Conservation (phyloP, 1,284 basidiomycete genomes). For the Dichomitus squalens region DNA sequence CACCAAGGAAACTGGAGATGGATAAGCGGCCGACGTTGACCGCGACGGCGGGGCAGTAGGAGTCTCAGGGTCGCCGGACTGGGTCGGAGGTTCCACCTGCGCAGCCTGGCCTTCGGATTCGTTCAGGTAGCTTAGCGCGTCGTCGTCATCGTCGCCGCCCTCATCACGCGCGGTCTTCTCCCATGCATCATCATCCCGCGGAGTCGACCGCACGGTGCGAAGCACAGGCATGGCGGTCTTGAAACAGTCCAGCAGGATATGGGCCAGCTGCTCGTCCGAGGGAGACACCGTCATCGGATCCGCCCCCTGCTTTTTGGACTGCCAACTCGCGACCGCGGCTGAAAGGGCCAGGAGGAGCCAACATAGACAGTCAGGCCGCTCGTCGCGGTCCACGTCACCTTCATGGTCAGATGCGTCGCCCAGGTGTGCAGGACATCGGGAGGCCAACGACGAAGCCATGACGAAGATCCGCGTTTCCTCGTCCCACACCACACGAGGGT, state of each 20-base stretch:
- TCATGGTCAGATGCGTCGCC: neutral
- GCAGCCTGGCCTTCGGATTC: neutral
- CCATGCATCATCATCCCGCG: neutral
- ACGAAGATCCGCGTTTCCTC: constrained; percentile 6
- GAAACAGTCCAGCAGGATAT: constrained; percentile 3
- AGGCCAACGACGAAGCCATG: constrained; percentile 1
- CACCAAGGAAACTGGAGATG: too few relatives aligned
- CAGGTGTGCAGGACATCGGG: neutral
- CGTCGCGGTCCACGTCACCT: neutral
- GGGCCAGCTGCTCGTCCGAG: neutral
- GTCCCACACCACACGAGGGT: constrained; percentile 14
- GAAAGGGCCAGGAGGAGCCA: constrained; percentile 13
- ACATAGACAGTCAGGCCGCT: constrained; percentile 7
- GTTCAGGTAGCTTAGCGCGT: neutral
- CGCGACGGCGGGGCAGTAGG: too few relatives aligned
- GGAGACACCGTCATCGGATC: neutral
- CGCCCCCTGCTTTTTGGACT: neutral
- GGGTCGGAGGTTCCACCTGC: neutral
- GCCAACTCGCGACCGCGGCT: constrained; percentile 14
- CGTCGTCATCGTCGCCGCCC: neutral
- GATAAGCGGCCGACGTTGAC: too few relatives aligned
- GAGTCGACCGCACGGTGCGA: neutral
- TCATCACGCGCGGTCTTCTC: too few relatives aligned
- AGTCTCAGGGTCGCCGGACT: neutral
- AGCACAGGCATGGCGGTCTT: neutral